Percentiles rank a stretch among this genome's conserved stretches.
These are phyloP conservation scores for Chrysoporthe puriensis DNA, from an alignment of 2,329 filamentous ascomycete species.

Conservation along the genomic window DNA sequence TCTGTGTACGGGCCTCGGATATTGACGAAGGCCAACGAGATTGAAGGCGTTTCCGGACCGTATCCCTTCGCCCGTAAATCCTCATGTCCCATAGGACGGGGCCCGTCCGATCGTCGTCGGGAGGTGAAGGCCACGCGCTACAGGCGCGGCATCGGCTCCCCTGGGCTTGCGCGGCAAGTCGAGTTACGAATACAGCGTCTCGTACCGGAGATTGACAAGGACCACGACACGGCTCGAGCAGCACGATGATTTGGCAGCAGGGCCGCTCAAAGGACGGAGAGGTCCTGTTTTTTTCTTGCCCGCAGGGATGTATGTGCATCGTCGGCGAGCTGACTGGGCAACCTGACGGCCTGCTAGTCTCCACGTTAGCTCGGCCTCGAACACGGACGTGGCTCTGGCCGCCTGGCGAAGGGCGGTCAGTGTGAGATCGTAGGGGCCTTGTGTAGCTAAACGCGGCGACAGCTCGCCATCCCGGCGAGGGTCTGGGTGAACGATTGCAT, in stretches of 20 bases:
- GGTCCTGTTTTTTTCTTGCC: background rate
- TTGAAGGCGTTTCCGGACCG: background rate
- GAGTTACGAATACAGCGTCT: background rate
- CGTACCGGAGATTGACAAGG: conserved; percentile 17
- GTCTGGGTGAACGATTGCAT: background rate
- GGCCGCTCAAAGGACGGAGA: no score
- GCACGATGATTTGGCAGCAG: conserved; percentile 15
- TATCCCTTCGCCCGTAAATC: background rate
- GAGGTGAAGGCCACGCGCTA: background rate
- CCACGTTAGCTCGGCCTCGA: conserved; percentile 9
- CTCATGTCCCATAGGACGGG: background rate
- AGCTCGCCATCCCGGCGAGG: background rate
- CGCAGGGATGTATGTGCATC: conserved; percentile 4
- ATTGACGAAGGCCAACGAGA: background rate
- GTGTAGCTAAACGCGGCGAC: background rate
- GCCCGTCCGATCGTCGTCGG: background rate
- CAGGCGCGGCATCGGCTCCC: background rate
- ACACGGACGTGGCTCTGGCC: conserved; percentile 1
- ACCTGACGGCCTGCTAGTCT: conserved; percentile 12
- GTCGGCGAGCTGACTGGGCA: conserved; percentile 9
- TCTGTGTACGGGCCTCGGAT: conserved; percentile 13
- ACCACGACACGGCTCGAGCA: conserved; percentile 6
- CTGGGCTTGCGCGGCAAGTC: conserved; percentile 14
- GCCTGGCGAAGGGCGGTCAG: conserved; percentile 21
- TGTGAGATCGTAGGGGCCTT: conserved; percentile 7